phyloP scores from a whole-genome alignment of 2,329 filamentous ascomycete species.

The Cercospora zeina region DNA sequence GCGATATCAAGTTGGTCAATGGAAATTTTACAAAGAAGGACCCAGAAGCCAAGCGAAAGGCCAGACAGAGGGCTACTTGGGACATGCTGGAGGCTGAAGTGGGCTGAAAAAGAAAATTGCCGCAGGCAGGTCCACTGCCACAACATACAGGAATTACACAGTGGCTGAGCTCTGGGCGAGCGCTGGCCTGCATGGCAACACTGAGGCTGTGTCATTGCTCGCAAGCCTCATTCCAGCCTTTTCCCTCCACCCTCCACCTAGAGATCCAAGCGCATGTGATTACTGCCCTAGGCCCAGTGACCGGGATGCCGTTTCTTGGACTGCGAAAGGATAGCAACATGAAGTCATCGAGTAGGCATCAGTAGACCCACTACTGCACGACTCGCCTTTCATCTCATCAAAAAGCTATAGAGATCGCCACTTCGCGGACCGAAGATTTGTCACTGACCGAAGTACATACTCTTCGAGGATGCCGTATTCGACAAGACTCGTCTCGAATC shows the following conservation, averaged over 20 bases:
- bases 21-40: slow-evolving; percentile 20
- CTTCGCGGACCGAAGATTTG: neutral
- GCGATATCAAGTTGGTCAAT: slow-evolving; percentile 2
- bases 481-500: neutral
- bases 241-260: neutral
- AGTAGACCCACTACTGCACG: neutral
- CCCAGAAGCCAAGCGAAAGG: slow-evolving; percentile 28
- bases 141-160: neutral
- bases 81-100: slow-evolving; percentile 41
- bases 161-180: neutral
- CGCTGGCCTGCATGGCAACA: neutral
- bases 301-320: neutral
- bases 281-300: neutral
- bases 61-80: slow-evolving; percentile 43
- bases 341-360: neutral
- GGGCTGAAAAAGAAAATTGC: slow-evolving; percentile 24
- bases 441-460: neutral
- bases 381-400: neutral
- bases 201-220: slow-evolving; percentile 8
- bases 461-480: neutral
- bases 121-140: slow-evolving; percentile 3
- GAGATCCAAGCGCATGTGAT: neutral
- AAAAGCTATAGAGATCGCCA: neutral
- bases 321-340: neutral
- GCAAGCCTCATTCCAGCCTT: neutral